phyloP scores from a whole-genome alignment of 1,284 basidiomycete genomes.

The Trametes versicolor region DNA sequence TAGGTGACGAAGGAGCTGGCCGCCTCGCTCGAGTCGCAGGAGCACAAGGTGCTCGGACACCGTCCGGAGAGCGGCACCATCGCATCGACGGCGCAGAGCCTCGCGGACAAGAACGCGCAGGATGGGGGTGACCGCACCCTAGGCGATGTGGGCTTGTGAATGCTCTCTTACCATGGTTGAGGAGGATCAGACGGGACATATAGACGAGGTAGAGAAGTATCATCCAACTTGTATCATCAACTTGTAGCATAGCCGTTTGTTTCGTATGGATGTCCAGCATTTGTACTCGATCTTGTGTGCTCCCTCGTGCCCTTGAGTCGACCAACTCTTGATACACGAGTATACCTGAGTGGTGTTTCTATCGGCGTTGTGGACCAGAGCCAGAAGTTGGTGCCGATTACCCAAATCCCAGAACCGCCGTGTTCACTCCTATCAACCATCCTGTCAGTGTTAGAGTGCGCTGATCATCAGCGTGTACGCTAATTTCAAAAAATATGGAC shows the following conservation, averaged over 20 bases:
- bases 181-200: neutral
- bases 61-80: constrained; percentile 35
- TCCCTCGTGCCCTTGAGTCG: no score
- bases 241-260: neutral
- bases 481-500: neutral
- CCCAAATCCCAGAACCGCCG: neutral
- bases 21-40: constrained; percentile 33
- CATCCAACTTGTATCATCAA: constrained; percentile 1
- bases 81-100: constrained; percentile 31
- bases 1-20: constrained; percentile 33
- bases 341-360: no score
- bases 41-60: constrained; percentile 38
- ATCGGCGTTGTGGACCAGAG: no score
- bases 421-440: neutral
- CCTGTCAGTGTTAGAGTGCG: no score
- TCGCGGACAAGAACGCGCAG: constrained; percentile 37
- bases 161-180: neutral
- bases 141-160: constrained; percentile 9
- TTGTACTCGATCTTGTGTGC: no score
- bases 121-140: constrained; percentile 30
- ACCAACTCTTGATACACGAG: no score
- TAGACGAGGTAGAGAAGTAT: neutral
- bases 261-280: neutral
- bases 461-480: no score
- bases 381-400: no score